These are phyloP conservation scores for Schoenoplectus triqueter DNA, from an alignment of 202 grass and related monocot genomes.

Conservation along the genomic window DNA sequence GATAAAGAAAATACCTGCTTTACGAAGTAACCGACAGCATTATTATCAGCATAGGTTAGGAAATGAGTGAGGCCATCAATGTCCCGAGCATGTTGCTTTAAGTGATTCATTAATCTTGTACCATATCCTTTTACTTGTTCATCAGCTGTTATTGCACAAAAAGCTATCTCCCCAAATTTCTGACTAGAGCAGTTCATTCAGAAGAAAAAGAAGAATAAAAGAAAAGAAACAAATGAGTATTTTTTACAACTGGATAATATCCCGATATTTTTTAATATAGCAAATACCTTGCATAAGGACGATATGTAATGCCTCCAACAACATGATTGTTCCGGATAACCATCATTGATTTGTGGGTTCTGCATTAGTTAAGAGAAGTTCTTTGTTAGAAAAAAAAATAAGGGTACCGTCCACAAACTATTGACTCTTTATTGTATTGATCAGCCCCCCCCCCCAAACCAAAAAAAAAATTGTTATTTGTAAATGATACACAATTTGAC, in stretches of 20 bases:
- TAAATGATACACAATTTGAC: slow-evolving; percentile 4
- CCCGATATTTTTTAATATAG: neutral
- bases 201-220: neutral
- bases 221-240: slow-evolving; percentile 12
- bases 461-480: slow-evolving; percentile 11
- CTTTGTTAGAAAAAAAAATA: neutral
- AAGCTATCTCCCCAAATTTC: slow-evolving; percentile 98
- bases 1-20: slow-evolving; percentile 65
- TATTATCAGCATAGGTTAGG: slow-evolving; percentile 99
- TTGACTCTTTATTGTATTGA: neutral
- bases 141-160: slow-evolving; percentile 98
- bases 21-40: slow-evolving; percentile 98
- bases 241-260: slow-evolving; percentile 25
- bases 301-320: slow-evolving; percentile 98
- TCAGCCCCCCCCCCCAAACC: neutral
- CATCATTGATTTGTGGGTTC: slow-evolving; percentile 99
- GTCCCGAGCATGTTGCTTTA: slow-evolving; percentile 98
- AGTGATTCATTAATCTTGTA: slow-evolving; percentile 98
- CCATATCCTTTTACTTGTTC: slow-evolving; percentile 99
- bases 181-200: slow-evolving; percentile 55
- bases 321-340: slow-evolving; percentile 97
- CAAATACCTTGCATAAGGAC: slow-evolving; percentile 86
- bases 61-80: slow-evolving; percentile 96
- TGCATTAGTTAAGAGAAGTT: slow-evolving; percentile 42
- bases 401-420: neutral